phyloP scores from a whole-genome alignment of 139 green algal genomes.

The Volvox africanus region DNA sequence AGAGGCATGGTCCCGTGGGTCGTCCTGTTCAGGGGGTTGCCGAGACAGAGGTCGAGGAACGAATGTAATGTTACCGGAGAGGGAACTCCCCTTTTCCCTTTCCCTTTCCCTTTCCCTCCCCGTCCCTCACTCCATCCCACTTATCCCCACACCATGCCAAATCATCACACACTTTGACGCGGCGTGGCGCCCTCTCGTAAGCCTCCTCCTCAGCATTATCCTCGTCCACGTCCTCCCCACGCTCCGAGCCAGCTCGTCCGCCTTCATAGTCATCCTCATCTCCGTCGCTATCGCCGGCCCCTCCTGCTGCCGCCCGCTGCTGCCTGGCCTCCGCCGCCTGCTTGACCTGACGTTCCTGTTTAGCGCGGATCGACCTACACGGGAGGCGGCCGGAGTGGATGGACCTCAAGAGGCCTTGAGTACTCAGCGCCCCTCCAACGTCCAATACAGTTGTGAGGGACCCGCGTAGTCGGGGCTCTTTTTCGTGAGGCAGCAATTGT shows the following conservation, averaged over 20 bases:
- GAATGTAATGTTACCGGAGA: background rate
- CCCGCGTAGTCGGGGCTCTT: too few relatives aligned
- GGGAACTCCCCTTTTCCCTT: background rate
- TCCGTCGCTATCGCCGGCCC: background rate
- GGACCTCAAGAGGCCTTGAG: too few relatives aligned
- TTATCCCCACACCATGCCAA: background rate
- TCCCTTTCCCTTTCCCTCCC: background rate
- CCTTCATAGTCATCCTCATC: slow-evolving; percentile 36
- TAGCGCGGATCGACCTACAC: slow-evolving; percentile 28
- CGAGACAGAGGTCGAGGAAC: background rate
- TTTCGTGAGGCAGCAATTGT: too few relatives aligned
- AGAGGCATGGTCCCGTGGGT: background rate
- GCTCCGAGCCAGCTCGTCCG: background rate
- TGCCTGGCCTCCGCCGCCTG: background rate
- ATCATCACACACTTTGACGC: slow-evolving; percentile 3
- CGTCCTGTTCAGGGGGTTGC: background rate
- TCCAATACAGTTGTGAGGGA: too few relatives aligned
- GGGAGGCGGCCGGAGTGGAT: background rate
- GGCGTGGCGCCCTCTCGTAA: slow-evolving; percentile 34
- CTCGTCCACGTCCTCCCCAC: background rate
- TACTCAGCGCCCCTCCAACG: too few relatives aligned
- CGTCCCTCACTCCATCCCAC: background rate
- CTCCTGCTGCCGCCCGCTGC: background rate
- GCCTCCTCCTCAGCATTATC: slow-evolving; percentile 6
- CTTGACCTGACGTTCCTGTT: slow-evolving; percentile 36